A percentile compares a stretch with the other conserved stretches of the same genome.
Conservation (phyloP, 2,329 filamentous ascomycete genomes). For the Didymella glomerata region DNA sequence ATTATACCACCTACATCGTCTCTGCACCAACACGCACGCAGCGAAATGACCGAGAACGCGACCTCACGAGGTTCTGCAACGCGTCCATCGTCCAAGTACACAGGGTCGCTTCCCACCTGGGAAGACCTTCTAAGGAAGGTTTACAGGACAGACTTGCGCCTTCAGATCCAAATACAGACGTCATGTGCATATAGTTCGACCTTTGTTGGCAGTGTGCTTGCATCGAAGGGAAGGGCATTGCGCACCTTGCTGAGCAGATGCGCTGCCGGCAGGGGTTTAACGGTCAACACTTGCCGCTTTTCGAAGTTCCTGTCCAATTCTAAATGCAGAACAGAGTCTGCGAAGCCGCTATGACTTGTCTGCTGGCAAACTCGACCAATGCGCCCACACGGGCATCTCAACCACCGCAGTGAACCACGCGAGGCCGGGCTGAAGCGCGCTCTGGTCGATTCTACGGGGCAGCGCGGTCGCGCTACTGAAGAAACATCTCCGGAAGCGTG, state of each 20-base stretch:
- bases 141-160: not conserved
- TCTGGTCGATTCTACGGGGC: slow-evolving; percentile 13
- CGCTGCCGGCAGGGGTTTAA: not conserved
- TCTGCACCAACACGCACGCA: too few species aligned
- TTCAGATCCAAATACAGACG: not conserved
- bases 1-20: too few species aligned
- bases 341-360: slow-evolving; percentile 20
- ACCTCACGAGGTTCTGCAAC: too few species aligned
- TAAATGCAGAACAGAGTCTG: slow-evolving; percentile 19
- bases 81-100: not conserved
- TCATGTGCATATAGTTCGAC: not conserved
- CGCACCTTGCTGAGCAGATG: slow-evolving; percentile 6
- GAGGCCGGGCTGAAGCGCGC: slow-evolving; percentile 17
- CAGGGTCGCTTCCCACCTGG: too few species aligned
- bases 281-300: slow-evolving; percentile 19
- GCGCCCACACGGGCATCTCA: slow-evolving; percentile 7
- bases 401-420: slow-evolving; percentile 13
- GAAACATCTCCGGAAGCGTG: slow-evolving; percentile 23
- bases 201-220: not conserved
- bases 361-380: slow-evolving; percentile 6
- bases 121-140: not conserved
- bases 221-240: not conserved
- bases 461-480: slow-evolving; percentile 23
- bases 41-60: too few species aligned
- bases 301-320: slow-evolving; percentile 25